Base-by-base conservation (phyloP, 352 stramenopile species). In the Phytophthora idaei region DNA sequence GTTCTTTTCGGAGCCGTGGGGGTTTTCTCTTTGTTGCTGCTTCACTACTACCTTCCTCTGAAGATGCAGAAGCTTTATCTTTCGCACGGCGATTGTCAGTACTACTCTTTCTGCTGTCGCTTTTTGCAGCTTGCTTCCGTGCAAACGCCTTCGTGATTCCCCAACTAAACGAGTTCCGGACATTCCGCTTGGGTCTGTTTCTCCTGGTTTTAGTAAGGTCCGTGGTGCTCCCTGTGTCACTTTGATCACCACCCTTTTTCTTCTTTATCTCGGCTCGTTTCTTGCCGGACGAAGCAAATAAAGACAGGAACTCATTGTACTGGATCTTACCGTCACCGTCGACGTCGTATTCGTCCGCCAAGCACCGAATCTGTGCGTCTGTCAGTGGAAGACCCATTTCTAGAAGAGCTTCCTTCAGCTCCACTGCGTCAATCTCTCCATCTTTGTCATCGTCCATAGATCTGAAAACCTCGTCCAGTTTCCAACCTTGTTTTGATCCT, bases 141-240 rank as follows among this genome's bases (percentile, higher is more conserved):
- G 77, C 81, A 68, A 92, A 92, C 3, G 83, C 83, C 45, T 90
- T 92, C 2, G 64, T 64, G 45, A 92, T 92, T 1, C 81, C 83
- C 83, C 83, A 92, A 25, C 83, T 90, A 44, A 87, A 92, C 0
- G 83, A 88, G 36, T 92, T 92, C 5, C 83, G 67, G 4, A 88
- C 69, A 48, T 80, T 90, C 34, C 74, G 59, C 51, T 89, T 90
- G 11, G 45, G 47, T 34, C 59, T 50, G 12, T 41, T 51, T 44
- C 67, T 77, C 25, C 15, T 55, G 12, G 47, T 65, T 36, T 59
- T 63, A 25, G 57, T 45, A 1, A 52, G 9, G 42, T 71, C 60
- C 7, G 59, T 71, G 8, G 59, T 66, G 28, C 49, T 71, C 27
- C 50, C 61, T 31, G 64, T 66, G 21, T 69, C 48, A 42, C 62